These are phyloP conservation scores for Aureobasidium sp. DNA, from an alignment of 2,329 filamentous ascomycete genomes.

Conservation along the genomic window DNA sequence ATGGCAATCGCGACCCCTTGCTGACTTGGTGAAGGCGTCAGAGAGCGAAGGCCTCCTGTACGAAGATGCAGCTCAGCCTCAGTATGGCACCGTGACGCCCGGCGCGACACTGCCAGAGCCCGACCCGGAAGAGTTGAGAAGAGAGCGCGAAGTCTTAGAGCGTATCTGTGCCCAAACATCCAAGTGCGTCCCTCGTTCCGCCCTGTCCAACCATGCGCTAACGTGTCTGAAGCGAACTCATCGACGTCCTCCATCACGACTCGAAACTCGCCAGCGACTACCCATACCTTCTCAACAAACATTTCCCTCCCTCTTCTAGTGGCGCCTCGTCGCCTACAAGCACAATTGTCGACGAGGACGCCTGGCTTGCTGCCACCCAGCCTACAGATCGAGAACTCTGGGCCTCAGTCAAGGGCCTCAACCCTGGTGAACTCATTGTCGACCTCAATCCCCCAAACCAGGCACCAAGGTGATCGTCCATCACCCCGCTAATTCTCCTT, in stretches of 20 bases:
- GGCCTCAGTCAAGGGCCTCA: constrained; percentile 18
- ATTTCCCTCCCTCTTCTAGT: constrained; percentile 21
- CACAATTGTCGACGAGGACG: constrained; percentile 10
- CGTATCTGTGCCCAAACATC: constrained; percentile 41
- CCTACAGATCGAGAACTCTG: constrained; percentile 17
- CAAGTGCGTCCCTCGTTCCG: constrained; percentile 29
- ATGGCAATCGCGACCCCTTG: neutral
- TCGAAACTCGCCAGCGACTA: constrained; percentile 31
- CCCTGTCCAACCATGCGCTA: neutral
- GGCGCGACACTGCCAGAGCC: constrained; percentile 30
- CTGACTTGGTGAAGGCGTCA: constrained; percentile 30
- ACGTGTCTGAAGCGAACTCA: constrained; percentile 34
- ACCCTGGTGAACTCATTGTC: constrained; percentile 19
- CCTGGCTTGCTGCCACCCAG: constrained; percentile 24
- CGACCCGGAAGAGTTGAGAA: constrained; percentile 40
- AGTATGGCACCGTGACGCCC: constrained; percentile 35
- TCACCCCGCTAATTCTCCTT: neutral
- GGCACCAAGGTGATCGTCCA: neutral
- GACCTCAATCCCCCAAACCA: constrained; percentile 1
- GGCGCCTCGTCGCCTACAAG: constrained; percentile 1
- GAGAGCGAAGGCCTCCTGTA: constrained; percentile 38
- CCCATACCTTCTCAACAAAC: constrained; percentile 33
- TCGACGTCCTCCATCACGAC: constrained; percentile 38
- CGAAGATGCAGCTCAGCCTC: constrained; percentile 33
- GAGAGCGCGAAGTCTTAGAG: constrained; percentile 39